Evolutionary conservation across 2,329 filamentous ascomycete genomes (phyloP), one percentile per base, ranked within the genome.

Genomic region (Arthrobotrys musiformis): DNA sequence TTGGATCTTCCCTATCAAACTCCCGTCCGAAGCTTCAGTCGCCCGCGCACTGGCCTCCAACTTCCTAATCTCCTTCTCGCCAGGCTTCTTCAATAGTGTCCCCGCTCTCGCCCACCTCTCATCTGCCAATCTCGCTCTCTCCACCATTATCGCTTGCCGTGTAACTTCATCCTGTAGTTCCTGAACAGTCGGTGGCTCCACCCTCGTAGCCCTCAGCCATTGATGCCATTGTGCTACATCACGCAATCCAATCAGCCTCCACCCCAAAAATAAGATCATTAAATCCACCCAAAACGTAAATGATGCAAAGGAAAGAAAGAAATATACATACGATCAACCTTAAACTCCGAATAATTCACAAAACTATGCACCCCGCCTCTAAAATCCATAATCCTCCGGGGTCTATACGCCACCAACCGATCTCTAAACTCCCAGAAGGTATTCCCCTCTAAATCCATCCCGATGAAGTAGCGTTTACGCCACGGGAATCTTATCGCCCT

Each of bases 401-500:
- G 74, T 2, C 79, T 64, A 11, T 52, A 56, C 22, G 62, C 58
- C 6, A 70, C 63, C 30, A 78, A 46, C 0, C 62, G 48, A 79
- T 90, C 86, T 73, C 86, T 86, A 83, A 91, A 90, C 81, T 90
- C 88, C 89, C 90, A 91, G 84, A 88, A 91, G 2, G 89, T 90
- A 84, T 91, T 91, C 68, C 89, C 89, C 24, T 88, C 81, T 72
- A 91, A 88, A 81, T 91, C 90, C 80, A 87, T 85, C 79, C 90
- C 73, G 33, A 77, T 66, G n/a, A 77, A 77, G 24, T 77, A 77
- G 26, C 73, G 60, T 22, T 48, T 42, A 17, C 73, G 66, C 73
- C 73, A 77, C 24, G 73, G 73, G 13, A 77, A 37, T 19, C 73
- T 48, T 4, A 70, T 22, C n/a, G 73, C 42, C 48, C 66, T 77